Evolutionary conservation across 2,329 filamentous ascomycete species (phyloP), one percentile per base, ranked within the genome.

Genomic region (Alternaria tenuissima): DNA sequence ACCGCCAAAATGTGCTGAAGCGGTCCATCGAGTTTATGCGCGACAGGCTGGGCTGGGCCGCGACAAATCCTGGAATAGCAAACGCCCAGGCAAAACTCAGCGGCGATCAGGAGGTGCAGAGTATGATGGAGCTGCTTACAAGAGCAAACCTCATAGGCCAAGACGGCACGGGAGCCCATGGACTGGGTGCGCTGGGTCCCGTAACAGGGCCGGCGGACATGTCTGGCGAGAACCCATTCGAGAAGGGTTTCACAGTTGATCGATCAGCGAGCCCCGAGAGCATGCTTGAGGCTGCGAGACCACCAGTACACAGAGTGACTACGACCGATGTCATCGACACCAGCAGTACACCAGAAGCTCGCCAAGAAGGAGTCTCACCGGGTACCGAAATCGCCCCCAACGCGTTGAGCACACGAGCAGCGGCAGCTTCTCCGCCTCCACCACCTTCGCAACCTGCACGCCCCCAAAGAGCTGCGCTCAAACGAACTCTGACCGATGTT

Each of bases 1-100:
- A 88, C 77, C 90, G 95, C 55, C 94, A 98, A 77, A 96, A 93
- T 82, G 91, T 97, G 34, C 79, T 99, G 72, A 97, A 96, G 80
- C 87, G 94, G 60, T 96, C 94, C 8, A 90, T 97, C 74, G 95
- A 98, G 78, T 97, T 98, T 75, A 96, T 99, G 91, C 91, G 92
- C 74, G 93, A 97, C 76, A 91, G 92, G 65, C 87, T 96, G 79
- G 91, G 91, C 65, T 94, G 93, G 90, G 87, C 91, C 32, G 86
- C 89, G 32, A 88, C 87, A 53, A 91, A 90, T 74, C 88, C 91
- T 14, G 92, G 88, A 11, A 88, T 97, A 67, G 89, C 90, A 44
- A 93, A 89, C 74, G 93, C 93, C 16, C 93, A 97, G 78, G 92
- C 94, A 54, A 89, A 91, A 72, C 84, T 91, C 53, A 89, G 87